These are phyloP conservation scores for Gautieria morchelliformis DNA, from an alignment of 768 basidiomycete genomes.

Conservation along the genomic window DNA sequence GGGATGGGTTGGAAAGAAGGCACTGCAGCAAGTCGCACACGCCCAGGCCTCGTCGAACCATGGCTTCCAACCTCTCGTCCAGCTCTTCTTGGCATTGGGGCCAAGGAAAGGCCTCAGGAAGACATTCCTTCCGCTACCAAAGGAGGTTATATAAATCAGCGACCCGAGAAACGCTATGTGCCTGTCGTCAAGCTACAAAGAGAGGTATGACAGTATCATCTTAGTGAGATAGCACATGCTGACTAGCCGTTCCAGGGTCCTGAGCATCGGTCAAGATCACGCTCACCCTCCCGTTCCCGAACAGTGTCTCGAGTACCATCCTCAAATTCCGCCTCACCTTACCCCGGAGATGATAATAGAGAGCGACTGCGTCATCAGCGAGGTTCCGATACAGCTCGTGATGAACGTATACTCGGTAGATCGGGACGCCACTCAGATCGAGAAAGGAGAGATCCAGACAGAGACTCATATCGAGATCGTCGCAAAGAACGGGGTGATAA, in stretches of 20 bases:
- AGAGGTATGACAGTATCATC: slow-evolving; percentile 19
- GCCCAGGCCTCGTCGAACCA: slow-evolving; percentile 58
- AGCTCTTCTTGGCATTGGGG: slow-evolving; percentile 85
- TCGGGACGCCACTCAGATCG: slow-evolving; percentile 12
- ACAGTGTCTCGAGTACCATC: slow-evolving; percentile 43
- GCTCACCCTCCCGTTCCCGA: slow-evolving; percentile 36
- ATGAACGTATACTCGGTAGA: slow-evolving; percentile 21
- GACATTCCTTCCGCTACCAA: slow-evolving; percentile 16
- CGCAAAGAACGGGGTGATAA: slow-evolving; percentile 15
- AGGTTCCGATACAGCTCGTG: slow-evolving; percentile 19
- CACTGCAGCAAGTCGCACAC: slow-evolving; percentile 54
- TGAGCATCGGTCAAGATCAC: slow-evolving; percentile 24
- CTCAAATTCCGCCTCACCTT: slow-evolving; percentile 11
- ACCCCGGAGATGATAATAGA: slow-evolving; percentile 14
- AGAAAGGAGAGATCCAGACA: slow-evolving; percentile 20
- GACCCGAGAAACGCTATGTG: slow-evolving; percentile 69
- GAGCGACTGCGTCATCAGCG: slow-evolving; percentile 18
- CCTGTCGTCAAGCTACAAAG: slow-evolving; percentile 71
- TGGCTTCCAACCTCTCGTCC: slow-evolving; percentile 79
- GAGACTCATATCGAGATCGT: slow-evolving; percentile 14
- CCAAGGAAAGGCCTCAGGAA: slow-evolving; percentile 68
- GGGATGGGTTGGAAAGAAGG: slow-evolving; percentile 98
- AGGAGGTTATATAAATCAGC: slow-evolving; percentile 25
- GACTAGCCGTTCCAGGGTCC: slow-evolving; percentile 13
- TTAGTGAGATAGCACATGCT: not conserved